Evolutionary conservation across 495 filamentous ascomycete genomes (phyloP), one percentile per base, ranked within the genome.

Genomic region (Penicillium cosmopolitanum): DNA sequence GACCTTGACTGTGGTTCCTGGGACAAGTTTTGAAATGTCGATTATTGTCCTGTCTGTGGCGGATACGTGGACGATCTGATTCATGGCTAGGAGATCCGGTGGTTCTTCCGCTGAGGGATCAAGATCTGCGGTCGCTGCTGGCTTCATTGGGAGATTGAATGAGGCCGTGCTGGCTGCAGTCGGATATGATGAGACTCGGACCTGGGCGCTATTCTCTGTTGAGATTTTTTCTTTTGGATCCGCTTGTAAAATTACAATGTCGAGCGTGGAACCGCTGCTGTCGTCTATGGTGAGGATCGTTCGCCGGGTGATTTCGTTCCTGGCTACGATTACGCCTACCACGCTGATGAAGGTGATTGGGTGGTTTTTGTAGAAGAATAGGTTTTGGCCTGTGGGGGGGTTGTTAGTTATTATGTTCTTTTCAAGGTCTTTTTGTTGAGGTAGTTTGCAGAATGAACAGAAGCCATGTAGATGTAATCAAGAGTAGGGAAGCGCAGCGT

Each of bases 291-390:
- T 90, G 44, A 92, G 82, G 56, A 90, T 73, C 18, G 81, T 84
- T 57, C 81, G 83, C 5, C 74, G 78, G 11, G 78, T 68, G 55
- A 79, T 82, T 18, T 91, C 85, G 57, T 91, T 87, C 54, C 92
- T 78, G 12, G 90, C 89, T 50, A 96, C 88, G 18, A 98, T 82
- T 12, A 82, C 28, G 12, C 94, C 95, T 21, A 88, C 82, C 16
- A 97, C 64, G 61, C 87, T 85, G 42, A 95, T 85, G 84, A 86
- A 97, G 80, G 87, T 87, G 58, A 98, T 89, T 0, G 96, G 95
- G 72, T 98, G 92, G 77, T 97, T 97, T 35, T 82, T 67, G 77
- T 88, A 80, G 77, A 94, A 93, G 76, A 85, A 95, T 18, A 94
- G 74, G 64, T 86, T 77, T 71, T 91, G 86, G 53, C 84, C 88